phyloP scores from a whole-genome alignment of 164 flowering plant species.

The Aristolochia fimbriata region DNA sequence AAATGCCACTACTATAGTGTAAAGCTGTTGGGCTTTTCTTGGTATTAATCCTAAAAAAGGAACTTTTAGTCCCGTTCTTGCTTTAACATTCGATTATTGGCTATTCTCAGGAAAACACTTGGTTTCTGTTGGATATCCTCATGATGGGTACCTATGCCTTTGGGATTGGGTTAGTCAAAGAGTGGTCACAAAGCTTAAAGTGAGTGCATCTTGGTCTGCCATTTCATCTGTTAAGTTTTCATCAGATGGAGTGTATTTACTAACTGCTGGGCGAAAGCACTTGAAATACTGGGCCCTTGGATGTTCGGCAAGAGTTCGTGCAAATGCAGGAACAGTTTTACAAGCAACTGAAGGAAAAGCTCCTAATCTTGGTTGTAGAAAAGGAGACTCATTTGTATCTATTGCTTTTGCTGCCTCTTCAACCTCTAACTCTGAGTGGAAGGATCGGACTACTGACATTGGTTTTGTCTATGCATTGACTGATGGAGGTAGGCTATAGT shows the following conservation, averaged over 20 bases:
- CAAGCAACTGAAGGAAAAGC: conserved; percentile 36
- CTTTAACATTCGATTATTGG: neutral
- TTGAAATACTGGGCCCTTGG: conserved; percentile 51
- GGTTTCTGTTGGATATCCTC: conserved; percentile 53
- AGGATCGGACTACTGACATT: conserved; percentile 13
- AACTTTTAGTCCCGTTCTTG: neutral
- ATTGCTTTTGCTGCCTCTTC: conserved; percentile 24
- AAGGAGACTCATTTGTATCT: conserved; percentile 48
- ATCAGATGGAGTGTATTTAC: conserved; percentile 38
- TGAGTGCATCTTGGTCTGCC: conserved; percentile 37
- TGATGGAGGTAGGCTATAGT: conserved; percentile 33
- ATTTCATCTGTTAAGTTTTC: conserved; percentile 51
- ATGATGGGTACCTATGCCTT: conserved; percentile 54
- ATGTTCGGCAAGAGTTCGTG: conserved; percentile 24
- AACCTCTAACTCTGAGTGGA: conserved; percentile 10
- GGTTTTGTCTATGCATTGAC: conserved; percentile 51
- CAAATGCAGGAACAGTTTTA: conserved; percentile 20
- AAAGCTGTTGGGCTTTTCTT: too few relatives aligned
- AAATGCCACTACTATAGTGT: too few relatives aligned
- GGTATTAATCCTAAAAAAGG: too few relatives aligned
- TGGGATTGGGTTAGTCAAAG: conserved; percentile 56
- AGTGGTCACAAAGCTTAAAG: conserved; percentile 43
- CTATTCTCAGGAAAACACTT: conserved; percentile 42
- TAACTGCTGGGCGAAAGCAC: conserved; percentile 64
- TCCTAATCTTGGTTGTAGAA: conserved; percentile 34